Evolutionary conservation across 1,284 basidiomycete genomes (phyloP).

Genomic region (Stygiomarasmius scandens): DNA sequence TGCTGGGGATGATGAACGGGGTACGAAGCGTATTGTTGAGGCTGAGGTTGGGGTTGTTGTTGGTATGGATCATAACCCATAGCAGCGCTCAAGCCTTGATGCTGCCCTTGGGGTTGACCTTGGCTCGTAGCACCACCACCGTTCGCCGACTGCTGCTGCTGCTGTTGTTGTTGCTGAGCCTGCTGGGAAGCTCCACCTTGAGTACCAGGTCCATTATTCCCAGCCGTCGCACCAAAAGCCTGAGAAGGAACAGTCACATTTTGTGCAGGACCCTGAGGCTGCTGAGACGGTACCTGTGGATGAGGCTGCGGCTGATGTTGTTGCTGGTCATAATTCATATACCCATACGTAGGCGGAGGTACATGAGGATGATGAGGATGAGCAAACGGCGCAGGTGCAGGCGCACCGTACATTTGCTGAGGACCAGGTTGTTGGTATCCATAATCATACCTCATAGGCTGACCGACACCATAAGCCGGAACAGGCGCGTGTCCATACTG

Average conservation of each 20-base stretch:
- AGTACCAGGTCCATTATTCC: neutral
- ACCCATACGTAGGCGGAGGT: neutral
- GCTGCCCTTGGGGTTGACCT: neutral
- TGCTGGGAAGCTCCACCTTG: neutral
- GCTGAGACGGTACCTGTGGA: constrained; percentile 17
- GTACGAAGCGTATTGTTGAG: constrained; percentile 21
- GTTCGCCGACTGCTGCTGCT: neutral
- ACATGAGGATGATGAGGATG: neutral
- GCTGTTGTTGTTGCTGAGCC: neutral
- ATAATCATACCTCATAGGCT: constrained; percentile 9
- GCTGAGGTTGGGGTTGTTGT: constrained; percentile 29
- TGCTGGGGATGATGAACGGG: constrained; percentile 8
- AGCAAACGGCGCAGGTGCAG: neutral
- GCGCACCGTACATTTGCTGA: constrained; percentile 25
- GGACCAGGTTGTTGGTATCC: constrained; percentile 30
- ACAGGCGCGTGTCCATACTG: neutral
- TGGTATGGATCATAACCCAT: constrained; percentile 29
- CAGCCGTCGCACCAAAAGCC: constrained; percentile 2
- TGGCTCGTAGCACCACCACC: neutral
- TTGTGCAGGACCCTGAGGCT: constrained; percentile 19
- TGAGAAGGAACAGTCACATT: constrained; percentile 6
- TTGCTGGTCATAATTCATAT: constrained; percentile 17
- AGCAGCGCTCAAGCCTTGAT: neutral
- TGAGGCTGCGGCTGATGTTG: constrained; percentile 26
- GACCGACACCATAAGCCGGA: neutral